A percentile compares a stretch with the other conserved stretches of the same genome.
These are phyloP conservation scores for Citrus maxima DNA, from an alignment of 345 rosid species.

Conservation along the genomic window DNA sequence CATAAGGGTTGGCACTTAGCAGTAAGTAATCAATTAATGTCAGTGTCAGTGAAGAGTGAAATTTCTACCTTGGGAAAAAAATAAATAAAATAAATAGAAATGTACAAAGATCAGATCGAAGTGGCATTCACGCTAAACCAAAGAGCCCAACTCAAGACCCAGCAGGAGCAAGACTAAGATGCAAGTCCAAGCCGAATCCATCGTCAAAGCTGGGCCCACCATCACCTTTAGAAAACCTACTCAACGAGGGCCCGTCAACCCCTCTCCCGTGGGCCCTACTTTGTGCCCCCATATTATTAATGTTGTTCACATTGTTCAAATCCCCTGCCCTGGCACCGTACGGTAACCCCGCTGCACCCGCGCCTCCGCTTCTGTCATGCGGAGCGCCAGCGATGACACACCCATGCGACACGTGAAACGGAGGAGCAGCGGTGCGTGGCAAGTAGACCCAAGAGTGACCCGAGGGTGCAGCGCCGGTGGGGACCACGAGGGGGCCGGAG, in stretches of 20 bases:
- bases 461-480: conserved; percentile 25
- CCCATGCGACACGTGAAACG: conserved; percentile 81
- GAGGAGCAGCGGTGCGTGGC: conserved; percentile 60
- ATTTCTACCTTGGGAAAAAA: conserved; percentile 21
- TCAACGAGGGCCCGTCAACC: conserved; percentile 51
- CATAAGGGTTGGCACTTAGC: background rate
- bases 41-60: background rate
- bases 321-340: conserved; percentile 46
- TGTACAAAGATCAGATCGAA: conserved; percentile 35
- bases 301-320: conserved; percentile 10
- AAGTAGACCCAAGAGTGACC: conserved; percentile 80
- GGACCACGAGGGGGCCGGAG: conserved; percentile 38
- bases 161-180: conserved; percentile 92
- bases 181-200: conserved; percentile 74
- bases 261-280: conserved; percentile 30
- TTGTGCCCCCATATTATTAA: conserved; percentile 22
- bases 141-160: conserved; percentile 40
- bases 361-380: conserved; percentile 19
- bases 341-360: conserved; percentile 36
- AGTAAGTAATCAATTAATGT: background rate
- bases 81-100: conserved; percentile 38
- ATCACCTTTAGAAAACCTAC: conserved; percentile 62
- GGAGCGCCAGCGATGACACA: conserved; percentile 35
- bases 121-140: background rate
- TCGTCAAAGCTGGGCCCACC: conserved; percentile 78